These are phyloP conservation scores for Staphylotrichum longicolle DNA, from an alignment of 495 filamentous ascomycete genomes.

Conservation along the genomic window DNA sequence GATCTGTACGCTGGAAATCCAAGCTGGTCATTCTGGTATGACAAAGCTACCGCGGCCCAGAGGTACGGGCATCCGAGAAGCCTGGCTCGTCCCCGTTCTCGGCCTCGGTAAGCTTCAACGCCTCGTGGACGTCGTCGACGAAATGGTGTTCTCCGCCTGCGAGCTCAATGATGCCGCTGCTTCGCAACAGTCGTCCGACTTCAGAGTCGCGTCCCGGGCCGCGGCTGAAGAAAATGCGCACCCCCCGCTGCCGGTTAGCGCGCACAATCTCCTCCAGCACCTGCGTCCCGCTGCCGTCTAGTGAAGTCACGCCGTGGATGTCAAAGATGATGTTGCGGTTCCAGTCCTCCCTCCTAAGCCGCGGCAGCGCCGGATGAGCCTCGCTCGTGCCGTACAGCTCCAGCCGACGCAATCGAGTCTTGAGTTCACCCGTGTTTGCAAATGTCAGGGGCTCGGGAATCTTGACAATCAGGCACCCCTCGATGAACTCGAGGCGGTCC, in stretches of 20 bases:
- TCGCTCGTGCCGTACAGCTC: conserved; percentile 83
- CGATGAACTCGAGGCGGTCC: conserved; percentile 77
- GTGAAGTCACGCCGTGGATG: conserved; percentile 87
- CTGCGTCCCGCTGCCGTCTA: conserved; percentile 91
- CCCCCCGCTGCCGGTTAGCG: conserved; percentile 70
- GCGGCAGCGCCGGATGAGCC: conserved; percentile 83
- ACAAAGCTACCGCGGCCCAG: too few relatives aligned
- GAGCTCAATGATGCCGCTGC: conserved; percentile 78
- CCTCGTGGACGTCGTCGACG: conserved; percentile 78
- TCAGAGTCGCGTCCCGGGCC: conserved; percentile 58
- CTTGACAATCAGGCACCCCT: conserved; percentile 91
- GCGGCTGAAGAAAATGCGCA: conserved; percentile 85
- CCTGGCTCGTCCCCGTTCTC: conserved; percentile 43
- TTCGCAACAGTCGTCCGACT: conserved; percentile 70
- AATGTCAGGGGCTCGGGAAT: conserved; percentile 97
- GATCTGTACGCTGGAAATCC: too few relatives aligned
- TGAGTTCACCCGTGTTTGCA: conserved; percentile 92
- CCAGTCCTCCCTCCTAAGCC: conserved; percentile 65
- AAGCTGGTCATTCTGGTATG: too few relatives aligned
- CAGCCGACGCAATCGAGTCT: conserved; percentile 73
- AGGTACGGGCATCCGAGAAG: not conserved
- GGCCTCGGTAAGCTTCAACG: conserved; percentile 72
- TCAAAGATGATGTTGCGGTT: conserved; percentile 95
- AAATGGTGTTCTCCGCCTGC: conserved; percentile 75
- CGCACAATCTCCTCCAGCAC: conserved; percentile 87